Evolutionary conservation across 2,329 filamentous ascomycete genomes (phyloP).

Genomic region (Cercospora janseana): DNA sequence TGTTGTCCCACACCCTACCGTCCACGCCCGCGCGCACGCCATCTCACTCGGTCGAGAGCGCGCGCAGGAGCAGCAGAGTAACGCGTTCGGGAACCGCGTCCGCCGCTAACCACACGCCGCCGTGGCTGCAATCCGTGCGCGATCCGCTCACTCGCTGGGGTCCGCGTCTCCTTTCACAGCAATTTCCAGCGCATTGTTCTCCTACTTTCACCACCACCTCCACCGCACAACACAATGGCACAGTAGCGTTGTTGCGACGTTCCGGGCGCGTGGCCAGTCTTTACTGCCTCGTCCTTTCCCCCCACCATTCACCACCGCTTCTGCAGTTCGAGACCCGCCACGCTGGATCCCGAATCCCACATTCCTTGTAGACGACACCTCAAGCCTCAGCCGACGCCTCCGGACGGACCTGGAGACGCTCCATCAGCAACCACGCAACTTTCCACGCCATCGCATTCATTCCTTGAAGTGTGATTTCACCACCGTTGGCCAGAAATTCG

Average conservation of each 20-base stretch:
- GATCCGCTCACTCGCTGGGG: background rate
- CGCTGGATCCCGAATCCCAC: background rate
- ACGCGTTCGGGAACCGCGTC: slow-evolving; percentile 1
- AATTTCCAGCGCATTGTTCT: slow-evolving; percentile 4
- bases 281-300: background rate
- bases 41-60: too few relatives aligned
- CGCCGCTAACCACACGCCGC: slow-evolving; percentile 1
- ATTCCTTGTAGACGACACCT: too few relatives aligned
- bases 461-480: too few relatives aligned
- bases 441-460: background rate
- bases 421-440: slow-evolving; percentile 1
- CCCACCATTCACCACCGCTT: background rate
- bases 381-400: too few relatives aligned
- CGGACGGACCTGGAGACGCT: background rate
- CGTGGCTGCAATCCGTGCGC: background rate
- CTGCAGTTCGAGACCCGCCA: background rate
- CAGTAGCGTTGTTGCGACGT: background rate
- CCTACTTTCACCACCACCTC: background rate
- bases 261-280: slow-evolving; percentile 1
- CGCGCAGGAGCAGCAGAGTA: too few relatives aligned
- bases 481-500: too few relatives aligned
- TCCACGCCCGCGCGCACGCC: background rate
- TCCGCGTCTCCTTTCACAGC: slow-evolving; percentile 6
- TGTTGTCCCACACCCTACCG: background rate
- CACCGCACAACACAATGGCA: slow-evolving; percentile 7